Percentiles rank a stretch among this genome's conserved stretches.
These are phyloP conservation scores for Aspergillaceae sp. DNA, from an alignment of 2,329 filamentous ascomycete species.

Conservation along the genomic window DNA sequence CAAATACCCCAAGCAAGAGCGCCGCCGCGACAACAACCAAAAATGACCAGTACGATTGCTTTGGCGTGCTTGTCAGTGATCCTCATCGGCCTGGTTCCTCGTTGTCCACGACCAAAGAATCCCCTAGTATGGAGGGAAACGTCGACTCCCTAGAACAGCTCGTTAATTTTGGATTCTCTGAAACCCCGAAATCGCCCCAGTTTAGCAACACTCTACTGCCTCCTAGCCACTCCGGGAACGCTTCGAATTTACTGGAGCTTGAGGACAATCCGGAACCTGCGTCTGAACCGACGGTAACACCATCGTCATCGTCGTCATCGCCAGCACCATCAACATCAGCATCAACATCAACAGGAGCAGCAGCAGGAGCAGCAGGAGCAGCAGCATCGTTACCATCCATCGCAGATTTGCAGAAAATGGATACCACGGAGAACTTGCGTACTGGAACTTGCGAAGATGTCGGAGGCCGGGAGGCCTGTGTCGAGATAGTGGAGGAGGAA, in stretches of 20 bases:
- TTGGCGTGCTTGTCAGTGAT: neutral
- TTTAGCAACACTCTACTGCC: neutral
- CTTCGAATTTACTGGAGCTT: constrained; percentile 10
- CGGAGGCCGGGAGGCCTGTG: neutral
- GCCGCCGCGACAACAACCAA: neutral
- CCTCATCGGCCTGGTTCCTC: neutral
- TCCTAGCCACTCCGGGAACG: neutral
- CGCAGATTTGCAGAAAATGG: neutral
- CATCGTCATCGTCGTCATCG: too few species aligned
- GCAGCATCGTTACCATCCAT: neutral
- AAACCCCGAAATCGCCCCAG: neutral
- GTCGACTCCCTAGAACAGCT: constrained; percentile 12
- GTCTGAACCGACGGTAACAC: neutral
- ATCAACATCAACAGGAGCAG: neutral
- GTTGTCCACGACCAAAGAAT: neutral
- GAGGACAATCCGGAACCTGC: constrained; percentile 1
- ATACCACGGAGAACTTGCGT: neutral
- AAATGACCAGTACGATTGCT: neutral
- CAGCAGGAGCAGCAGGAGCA: neutral
- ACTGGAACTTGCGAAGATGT: too few species aligned
- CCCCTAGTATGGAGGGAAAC: neutral
- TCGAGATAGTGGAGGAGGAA: constrained; percentile 17
- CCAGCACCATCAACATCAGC: neutral
- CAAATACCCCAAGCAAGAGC: neutral
- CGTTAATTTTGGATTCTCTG: constrained; percentile 13